Evolutionary conservation across 228 moss, liverwort and hornwort species (phyloP), one percentile per base, ranked within the genome.

Genomic region (Sphagnum fallax): DNA sequence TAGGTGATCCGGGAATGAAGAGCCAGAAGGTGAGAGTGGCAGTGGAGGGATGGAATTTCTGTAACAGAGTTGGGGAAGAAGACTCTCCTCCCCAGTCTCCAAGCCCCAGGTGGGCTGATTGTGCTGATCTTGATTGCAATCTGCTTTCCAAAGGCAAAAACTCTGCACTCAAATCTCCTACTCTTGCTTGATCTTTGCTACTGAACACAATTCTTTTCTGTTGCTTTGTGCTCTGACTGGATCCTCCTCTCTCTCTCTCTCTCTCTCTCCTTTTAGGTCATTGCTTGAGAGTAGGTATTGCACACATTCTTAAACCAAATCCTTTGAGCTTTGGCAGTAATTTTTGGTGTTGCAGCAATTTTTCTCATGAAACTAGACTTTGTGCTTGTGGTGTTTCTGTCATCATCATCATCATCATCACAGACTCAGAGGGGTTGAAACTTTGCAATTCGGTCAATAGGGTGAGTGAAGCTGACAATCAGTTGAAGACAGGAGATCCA

Each of bases 51-150:
- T 95, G 92, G 94, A 85, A 95, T 77, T 95, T 95, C 74, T 95
- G 94, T 65, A 95, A 95, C 70, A 72, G 94, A 72, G 94, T 86
- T 0, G 94, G 94, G 4, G 52, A 72, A 6, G 82, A 78, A 51
- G 52, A 63, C 5, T 16, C 70, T 0, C 62, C 63, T 9, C 69
- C 78, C 10, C 76, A 81, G 50, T 91, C 90, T 6, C 92, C 94
- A 6, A 91, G 94, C 8, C 92, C 94, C 8, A 91, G 94, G 7
- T 95, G 94, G 94, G 94, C 94, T 4, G 94, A 95, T 71, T 95
- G 94, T 81, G 79, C 94, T 48, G 94, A 95, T 73, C 58, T 92
- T 70, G 48, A 13, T 5, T 83, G 83, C 72, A 11, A 60, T 71
- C 62, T 52, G 49, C 57, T 62, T 9, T 16, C 57, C 50, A 16